These are phyloP conservation scores for Echinosophora koreensis DNA, from an alignment of 306 rosid genomes.

Conservation along the genomic window DNA sequence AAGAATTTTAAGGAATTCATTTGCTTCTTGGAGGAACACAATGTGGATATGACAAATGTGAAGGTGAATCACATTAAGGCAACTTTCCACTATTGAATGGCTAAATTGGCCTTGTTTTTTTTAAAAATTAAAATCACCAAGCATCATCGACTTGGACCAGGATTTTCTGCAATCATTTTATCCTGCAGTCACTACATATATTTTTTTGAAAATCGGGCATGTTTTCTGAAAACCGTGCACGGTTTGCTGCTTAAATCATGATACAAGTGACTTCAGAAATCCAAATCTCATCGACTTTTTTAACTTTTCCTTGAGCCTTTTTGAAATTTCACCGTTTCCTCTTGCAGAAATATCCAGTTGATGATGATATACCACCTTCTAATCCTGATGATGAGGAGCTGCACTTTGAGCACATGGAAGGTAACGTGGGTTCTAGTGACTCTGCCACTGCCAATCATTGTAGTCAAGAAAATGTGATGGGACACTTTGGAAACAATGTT, in stretches of 20 bases:
- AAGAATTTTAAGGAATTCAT: constrained; percentile 71
- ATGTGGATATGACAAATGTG: constrained; percentile 76
- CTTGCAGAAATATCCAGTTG: constrained; percentile 68
- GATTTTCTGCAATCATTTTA: too few relatives aligned
- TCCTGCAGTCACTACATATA: too few relatives aligned
- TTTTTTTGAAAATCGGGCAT: too few relatives aligned
- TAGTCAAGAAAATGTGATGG: constrained; percentile 13
- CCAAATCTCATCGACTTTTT: background rate
- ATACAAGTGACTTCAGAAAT: too few relatives aligned
- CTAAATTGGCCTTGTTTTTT: background rate
- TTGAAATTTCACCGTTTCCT: background rate
- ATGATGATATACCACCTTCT: constrained; percentile 67
- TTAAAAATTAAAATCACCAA: constrained; percentile 8
- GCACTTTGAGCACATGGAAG: background rate
- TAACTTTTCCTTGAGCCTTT: background rate
- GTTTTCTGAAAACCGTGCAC: too few relatives aligned
- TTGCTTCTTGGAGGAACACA: constrained; percentile 69
- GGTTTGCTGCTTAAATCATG: too few relatives aligned
- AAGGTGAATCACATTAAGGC: constrained; percentile 58
- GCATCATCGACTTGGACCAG: too few relatives aligned
- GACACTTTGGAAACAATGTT: constrained; percentile 17
- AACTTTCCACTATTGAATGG: background rate
- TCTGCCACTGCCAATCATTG: constrained; percentile 14
- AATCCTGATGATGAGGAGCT: background rate
- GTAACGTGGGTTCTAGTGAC: constrained; percentile 27